Evolutionary conservation across 2,329 filamentous ascomycete genomes (phyloP).

Genomic region (Periconia digitata): DNA sequence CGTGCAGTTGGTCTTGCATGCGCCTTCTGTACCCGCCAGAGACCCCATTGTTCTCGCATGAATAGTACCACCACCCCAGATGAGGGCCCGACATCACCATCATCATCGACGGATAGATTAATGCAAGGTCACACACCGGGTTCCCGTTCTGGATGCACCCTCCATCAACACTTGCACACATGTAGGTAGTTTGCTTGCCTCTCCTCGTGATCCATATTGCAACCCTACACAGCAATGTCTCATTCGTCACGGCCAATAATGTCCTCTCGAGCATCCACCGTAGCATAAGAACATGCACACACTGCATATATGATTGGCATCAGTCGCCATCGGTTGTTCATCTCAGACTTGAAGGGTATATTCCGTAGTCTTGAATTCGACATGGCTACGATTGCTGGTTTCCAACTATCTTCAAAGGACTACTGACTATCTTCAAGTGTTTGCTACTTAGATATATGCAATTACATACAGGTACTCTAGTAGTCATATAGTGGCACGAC

Average conservation of each 20-base stretch:
- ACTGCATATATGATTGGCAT: too few species aligned
- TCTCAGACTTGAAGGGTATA: too few species aligned
- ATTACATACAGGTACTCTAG: too few species aligned
- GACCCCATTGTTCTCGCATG: too few species aligned
- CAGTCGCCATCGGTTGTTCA: neutral
- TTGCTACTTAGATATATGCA: too few species aligned
- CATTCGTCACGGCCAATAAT: neutral
- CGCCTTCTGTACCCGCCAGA: neutral
- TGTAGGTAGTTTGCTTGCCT: neutral
- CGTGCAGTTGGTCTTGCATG: neutral
- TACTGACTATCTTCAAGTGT: too few species aligned
- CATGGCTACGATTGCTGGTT: too few species aligned
- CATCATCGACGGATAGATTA: neutral
- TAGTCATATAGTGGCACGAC: too few species aligned
- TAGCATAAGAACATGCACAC: neutral
- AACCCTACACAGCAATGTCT: neutral
- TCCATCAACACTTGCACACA: neutral
- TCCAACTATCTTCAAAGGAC: too few species aligned
- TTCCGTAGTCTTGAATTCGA: too few species aligned
- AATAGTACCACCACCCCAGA: too few species aligned
- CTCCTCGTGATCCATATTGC: neutral
- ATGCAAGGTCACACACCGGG: neutral
- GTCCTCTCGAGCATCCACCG: neutral
- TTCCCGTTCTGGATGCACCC: neutral
- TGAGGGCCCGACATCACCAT: too few species aligned